These are phyloP conservation scores for Epichloe festucae DNA, from an alignment of 2,329 filamentous ascomycete species.

Conservation along the genomic window DNA sequence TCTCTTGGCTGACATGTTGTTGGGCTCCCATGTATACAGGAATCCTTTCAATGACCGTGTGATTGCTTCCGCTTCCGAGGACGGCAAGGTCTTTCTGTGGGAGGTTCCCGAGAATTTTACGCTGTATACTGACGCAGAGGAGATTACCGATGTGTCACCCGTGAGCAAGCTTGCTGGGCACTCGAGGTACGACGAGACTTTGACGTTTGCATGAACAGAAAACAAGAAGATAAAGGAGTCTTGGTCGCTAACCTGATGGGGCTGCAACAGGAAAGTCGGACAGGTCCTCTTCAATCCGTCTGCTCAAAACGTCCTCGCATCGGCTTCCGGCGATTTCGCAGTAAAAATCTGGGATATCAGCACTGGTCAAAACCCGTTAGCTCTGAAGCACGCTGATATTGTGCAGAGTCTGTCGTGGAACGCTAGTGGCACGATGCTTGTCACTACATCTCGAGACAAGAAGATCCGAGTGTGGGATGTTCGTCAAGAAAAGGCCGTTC, in stretches of 20 bases:
- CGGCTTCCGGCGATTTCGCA: constrained; percentile 85
- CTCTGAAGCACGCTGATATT: constrained; percentile 78
- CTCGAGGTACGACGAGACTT: constrained; percentile 46
- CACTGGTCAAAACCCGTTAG: constrained; percentile 59
- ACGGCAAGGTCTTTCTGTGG: constrained; percentile 96
- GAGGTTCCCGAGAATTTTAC: constrained; percentile 82
- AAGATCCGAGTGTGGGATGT: constrained; percentile 97
- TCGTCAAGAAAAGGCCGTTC: constrained; percentile 75
- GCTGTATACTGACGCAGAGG: constrained; percentile 72
- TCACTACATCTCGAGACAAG: constrained; percentile 94
- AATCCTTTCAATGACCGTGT: constrained; percentile 92
- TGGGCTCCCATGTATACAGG: constrained; percentile 33
- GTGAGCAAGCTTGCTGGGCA: constrained; percentile 75
- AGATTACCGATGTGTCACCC: constrained; percentile 69
- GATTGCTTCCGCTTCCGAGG: constrained; percentile 87
- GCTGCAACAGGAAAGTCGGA: constrained; percentile 66
- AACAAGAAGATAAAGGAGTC: not conserved
- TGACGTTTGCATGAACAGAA: not conserved
- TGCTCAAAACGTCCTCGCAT: constrained; percentile 89
- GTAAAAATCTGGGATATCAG: constrained; percentile 94
- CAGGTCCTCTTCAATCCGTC: constrained; percentile 97
- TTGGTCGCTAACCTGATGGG: not conserved
- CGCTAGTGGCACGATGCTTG: constrained; percentile 71
- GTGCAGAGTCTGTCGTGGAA: constrained; percentile 96
- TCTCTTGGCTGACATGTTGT: not conserved